Conservation (phyloP, 2,329 filamentous ascomycete genomes). For the Cladosporium sp. region DNA sequence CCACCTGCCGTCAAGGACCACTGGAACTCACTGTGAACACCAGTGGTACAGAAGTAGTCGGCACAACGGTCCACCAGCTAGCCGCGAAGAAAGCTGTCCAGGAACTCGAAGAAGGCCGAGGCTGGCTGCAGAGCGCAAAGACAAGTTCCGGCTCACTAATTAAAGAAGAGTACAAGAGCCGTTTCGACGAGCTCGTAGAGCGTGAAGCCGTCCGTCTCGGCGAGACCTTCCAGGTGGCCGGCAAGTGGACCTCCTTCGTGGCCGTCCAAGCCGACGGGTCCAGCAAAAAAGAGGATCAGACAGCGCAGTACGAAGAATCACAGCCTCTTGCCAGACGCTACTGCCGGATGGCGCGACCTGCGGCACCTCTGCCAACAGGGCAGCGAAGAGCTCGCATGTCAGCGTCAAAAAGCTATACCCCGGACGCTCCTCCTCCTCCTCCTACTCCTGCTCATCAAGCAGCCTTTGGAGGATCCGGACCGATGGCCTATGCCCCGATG, state of each 20-base stretch:
- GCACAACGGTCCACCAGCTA: constrained; percentile 63
- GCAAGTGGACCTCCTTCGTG: constrained; percentile 70
- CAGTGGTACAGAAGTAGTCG: constrained; percentile 41
- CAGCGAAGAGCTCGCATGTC: too few relatives aligned
- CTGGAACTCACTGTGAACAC: constrained; percentile 63
- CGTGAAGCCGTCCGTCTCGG: constrained; percentile 64
- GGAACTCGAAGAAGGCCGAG: constrained; percentile 66
- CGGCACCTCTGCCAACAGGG: too few relatives aligned
- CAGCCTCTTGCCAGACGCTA: too few relatives aligned
- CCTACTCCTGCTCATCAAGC: too few relatives aligned
- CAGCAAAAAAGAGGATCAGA: not conserved
- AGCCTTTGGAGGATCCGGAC: too few relatives aligned
- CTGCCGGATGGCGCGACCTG: too few relatives aligned
- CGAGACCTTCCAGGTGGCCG: constrained; percentile 61
- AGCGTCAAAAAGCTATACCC: too few relatives aligned
- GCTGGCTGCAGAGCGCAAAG: constrained; percentile 57
- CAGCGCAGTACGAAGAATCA: not conserved
- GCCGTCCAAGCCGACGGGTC: constrained; percentile 49
- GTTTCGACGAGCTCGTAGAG: constrained; percentile 58
- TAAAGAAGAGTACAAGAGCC: constrained; percentile 45
- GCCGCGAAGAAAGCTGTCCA: constrained; percentile 63
- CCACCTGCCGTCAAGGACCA: constrained; percentile 53
- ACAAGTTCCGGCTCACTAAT: constrained; percentile 39
- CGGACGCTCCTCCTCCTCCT: too few relatives aligned
- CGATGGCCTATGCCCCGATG: too few relatives aligned